Conservation (phyloP, 306 rosid species). For the Vigna hirtella region DNA sequence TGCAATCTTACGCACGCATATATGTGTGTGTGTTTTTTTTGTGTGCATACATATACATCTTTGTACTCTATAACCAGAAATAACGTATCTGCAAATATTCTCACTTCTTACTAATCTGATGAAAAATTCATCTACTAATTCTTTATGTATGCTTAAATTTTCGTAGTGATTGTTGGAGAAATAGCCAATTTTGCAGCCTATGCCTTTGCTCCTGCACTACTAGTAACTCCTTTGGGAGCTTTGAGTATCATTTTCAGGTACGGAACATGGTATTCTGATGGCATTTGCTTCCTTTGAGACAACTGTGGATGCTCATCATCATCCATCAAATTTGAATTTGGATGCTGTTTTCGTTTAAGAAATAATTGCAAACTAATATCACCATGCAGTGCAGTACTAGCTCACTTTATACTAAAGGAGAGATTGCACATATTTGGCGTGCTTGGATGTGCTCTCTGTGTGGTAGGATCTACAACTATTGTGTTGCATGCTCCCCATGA, state of each 20-base stretch:
- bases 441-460: constrained; percentile 90
- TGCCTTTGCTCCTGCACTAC: constrained; percentile 95
- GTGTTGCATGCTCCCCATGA: constrained; percentile 96
- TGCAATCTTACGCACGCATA: neutral
- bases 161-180: constrained; percentile 90
- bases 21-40: too few species aligned
- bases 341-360: neutral
- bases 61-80: neutral
- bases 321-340: neutral
- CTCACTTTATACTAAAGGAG: constrained; percentile 86
- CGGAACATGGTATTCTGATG: constrained; percentile 21
- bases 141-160: constrained; percentile 28
- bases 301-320: neutral
- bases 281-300: neutral
- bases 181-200: constrained; percentile 95
- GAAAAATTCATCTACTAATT: constrained; percentile 20
- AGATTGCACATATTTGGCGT: constrained; percentile 81
- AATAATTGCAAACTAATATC: constrained; percentile 42
- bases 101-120: neutral
- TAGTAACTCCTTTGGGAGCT: constrained; percentile 96
- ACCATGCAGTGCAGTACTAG: constrained; percentile 88
- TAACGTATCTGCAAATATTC: neutral
- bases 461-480: constrained; percentile 84
- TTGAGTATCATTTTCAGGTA: constrained; percentile 95
- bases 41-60: too few species aligned